Base-by-base conservation (phyloP, 768 basidiomycete genomes). In the Cyclocybe aegerita region DNA sequence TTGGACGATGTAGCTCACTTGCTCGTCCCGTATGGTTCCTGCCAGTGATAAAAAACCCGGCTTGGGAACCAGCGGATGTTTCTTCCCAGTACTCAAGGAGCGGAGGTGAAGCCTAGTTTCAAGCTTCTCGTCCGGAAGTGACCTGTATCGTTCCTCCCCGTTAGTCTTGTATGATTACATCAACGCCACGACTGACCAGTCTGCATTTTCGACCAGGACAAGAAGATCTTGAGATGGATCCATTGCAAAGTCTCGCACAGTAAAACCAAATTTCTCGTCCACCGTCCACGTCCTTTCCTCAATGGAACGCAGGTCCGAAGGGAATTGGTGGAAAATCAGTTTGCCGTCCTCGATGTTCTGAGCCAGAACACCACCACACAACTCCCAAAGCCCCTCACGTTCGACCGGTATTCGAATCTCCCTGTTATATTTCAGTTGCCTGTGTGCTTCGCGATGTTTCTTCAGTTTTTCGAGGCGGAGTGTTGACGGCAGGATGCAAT, bases 221-320 rank as follows among this genome's bases (percentile, higher is more conserved):
- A 87, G 70, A 31, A 89, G 71, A 61, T 88, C 80, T 58, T 86
- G 85, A 16, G 80, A 74, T 12, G 83, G 81, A 60, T 88, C 86
- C 70, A 89, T 76, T 6, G 71, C 73, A 54, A 84, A 83, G 56
- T 85, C 83, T n/a, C 78, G 73, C 9, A 83, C 57, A 11, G 52
- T 33, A 33, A 78, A 54, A 4, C 67, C 67, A 48, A 70, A 56
- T 38, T 59, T 50, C 11, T 56, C 57, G 15, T 67, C 60, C 12
- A 79, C 50, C 4, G 62, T 61, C 82, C 83, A 84, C 11, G 65
- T 57, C 34, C 66, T 67, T 42, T 74, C 70, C 44, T 74, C 57
- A 50, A 84, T 80, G n/a, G 61, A 67, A 16, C 80, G 76, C 42
- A 68, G 62, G 23, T 59, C 58, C 7, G 82, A 83, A 12, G 82